phyloP scores from a whole-genome alignment of 495 filamentous ascomycete genomes.

The Paragyromitra xinjiangensis region DNA sequence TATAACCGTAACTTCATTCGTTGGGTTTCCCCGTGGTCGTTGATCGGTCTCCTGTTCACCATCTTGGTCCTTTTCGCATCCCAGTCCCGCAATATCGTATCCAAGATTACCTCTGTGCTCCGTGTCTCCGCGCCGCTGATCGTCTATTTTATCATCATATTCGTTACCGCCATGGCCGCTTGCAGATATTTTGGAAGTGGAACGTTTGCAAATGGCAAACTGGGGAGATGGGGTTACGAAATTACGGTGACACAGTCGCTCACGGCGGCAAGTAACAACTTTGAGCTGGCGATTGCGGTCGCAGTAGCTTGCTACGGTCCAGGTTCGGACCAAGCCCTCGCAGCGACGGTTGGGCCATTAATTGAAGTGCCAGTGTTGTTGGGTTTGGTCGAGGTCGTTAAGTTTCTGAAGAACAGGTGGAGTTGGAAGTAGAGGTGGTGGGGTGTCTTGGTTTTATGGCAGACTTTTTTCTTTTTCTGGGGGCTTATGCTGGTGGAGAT shows the following conservation, averaged over 20 bases:
- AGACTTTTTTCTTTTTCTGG: slow-evolving; percentile 2
- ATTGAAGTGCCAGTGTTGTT: slow-evolving; percentile 91
- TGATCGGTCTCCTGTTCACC: slow-evolving; percentile 85
- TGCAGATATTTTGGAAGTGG: slow-evolving; percentile 54
- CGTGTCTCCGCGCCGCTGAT: slow-evolving; percentile 82
- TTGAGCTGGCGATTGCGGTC: slow-evolving; percentile 92
- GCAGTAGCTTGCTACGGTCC: slow-evolving; percentile 85
- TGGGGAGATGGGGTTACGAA: slow-evolving; percentile 70
- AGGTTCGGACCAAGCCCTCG: slow-evolving; percentile 82
- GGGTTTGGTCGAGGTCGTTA: slow-evolving; percentile 80
- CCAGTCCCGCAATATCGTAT: slow-evolving; percentile 79
- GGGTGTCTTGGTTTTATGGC: background rate
- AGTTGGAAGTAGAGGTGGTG: slow-evolving; percentile 61
- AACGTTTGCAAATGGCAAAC: slow-evolving; percentile 38
- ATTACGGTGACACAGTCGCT: slow-evolving; percentile 84
- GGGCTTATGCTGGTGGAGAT: background rate
- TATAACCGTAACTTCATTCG: slow-evolving; percentile 76
- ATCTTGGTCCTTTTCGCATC: slow-evolving; percentile 86
- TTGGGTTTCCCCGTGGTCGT: slow-evolving; percentile 74
- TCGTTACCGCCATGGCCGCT: slow-evolving; percentile 69
- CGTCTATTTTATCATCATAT: slow-evolving; percentile 80
- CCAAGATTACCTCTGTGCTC: slow-evolving; percentile 83
- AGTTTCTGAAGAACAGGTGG: slow-evolving; percentile 65
- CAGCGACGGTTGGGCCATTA: slow-evolving; percentile 88
- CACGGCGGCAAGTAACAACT: slow-evolving; percentile 95